These are phyloP conservation scores for Aureobasidium mangrovei DNA, from an alignment of 2,329 filamentous ascomycete species.

Conservation along the genomic window DNA sequence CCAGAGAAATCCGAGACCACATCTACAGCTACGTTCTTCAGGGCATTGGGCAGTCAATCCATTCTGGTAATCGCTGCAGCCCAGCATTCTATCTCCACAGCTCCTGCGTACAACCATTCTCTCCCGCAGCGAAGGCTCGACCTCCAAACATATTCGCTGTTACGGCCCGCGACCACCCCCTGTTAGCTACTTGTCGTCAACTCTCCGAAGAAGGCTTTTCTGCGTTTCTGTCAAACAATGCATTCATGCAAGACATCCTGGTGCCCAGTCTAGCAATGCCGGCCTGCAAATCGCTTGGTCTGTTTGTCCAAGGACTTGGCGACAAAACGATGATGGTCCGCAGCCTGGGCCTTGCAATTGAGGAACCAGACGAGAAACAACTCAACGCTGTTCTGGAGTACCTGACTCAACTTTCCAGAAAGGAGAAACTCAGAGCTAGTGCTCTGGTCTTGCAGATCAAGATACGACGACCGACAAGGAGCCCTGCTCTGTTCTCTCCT, in stretches of 20 bases:
- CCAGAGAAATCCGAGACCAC: background rate
- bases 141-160: background rate
- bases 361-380: background rate
- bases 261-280: background rate
- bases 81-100: slow-evolving; percentile 1
- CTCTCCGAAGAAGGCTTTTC: background rate
- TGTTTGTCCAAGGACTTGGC: slow-evolving; percentile 1
- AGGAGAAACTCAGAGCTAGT: background rate
- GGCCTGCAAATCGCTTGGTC: background rate
- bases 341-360: background rate
- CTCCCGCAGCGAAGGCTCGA: background rate
- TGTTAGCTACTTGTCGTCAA: background rate
- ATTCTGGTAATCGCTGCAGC: background rate
- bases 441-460: background rate
- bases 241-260: background rate
- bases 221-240: background rate
- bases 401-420: background rate
- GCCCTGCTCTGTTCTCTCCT: background rate
- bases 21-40: slow-evolving; percentile 1
- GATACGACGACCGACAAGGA: background rate
- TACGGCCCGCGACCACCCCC: background rate
- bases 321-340: background rate
- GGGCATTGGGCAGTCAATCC: background rate
- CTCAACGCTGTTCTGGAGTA: background rate
- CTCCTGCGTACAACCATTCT: background rate